phyloP scores from a whole-genome alignment of 1,284 basidiomycete genomes.

The Ustilago bromivora region DNA sequence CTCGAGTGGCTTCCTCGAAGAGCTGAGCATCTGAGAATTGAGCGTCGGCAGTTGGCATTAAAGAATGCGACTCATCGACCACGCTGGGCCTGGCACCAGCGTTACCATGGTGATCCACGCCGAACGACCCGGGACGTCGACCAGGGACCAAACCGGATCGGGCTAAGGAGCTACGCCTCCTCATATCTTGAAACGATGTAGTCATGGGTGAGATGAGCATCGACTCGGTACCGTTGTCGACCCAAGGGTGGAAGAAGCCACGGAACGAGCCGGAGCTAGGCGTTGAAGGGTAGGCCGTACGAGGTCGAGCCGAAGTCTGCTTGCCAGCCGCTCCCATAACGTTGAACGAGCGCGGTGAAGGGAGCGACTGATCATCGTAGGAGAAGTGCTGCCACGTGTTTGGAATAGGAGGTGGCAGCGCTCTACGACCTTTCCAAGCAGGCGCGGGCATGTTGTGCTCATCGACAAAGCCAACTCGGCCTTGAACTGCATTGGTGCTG shows the following conservation, averaged over 20 bases:
- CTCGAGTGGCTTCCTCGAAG: slow-evolving; percentile 27
- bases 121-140: slow-evolving; percentile 23
- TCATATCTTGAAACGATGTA: slow-evolving; percentile 28
- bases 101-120: slow-evolving; percentile 6
- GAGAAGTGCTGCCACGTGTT: slow-evolving; percentile 44
- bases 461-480: background rate
- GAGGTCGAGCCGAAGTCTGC: slow-evolving; percentile 12
- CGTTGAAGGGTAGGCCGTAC: slow-evolving; percentile 33
- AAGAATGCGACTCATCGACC: background rate
- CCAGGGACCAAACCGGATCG: slow-evolving; percentile 9
- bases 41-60: background rate
- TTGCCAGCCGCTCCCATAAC: slow-evolving; percentile 7
- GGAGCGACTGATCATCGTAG: slow-evolving; percentile 44
- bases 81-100: background rate
- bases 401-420: slow-evolving; percentile 34
- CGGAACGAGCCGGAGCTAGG: slow-evolving; percentile 37
- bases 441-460: slow-evolving; percentile 32
- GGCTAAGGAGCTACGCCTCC: slow-evolving; percentile 35
- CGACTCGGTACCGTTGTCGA: slow-evolving; percentile 30
- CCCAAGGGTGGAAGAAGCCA: slow-evolving; percentile 51
- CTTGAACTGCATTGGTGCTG: background rate
- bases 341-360: slow-evolving; percentile 38
- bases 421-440: slow-evolving; percentile 21
- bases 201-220: slow-evolving; percentile 47
- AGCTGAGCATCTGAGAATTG: slow-evolving; percentile 21